Conservation (phyloP, 495 filamentous ascomycete species). For the Geopyxis carbonaria region DNA sequence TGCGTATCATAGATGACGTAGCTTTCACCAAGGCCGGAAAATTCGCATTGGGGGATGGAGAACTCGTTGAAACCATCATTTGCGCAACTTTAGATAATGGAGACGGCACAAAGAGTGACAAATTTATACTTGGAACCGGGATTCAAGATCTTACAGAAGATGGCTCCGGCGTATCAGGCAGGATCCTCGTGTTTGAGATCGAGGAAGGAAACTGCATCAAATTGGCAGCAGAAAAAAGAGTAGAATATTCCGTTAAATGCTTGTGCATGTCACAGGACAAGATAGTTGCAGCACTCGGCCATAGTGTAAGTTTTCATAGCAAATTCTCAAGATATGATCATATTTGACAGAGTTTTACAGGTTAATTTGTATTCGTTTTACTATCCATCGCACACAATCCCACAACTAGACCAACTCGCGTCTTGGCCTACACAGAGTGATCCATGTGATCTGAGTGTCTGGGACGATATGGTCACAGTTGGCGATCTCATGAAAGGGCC, state of each 20-base stretch:
- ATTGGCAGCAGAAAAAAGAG: slow-evolving; percentile 40
- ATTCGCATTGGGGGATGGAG: slow-evolving; percentile 40
- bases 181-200: slow-evolving; percentile 72
- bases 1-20: slow-evolving; percentile 39
- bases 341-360: slow-evolving; percentile 14
- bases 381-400: slow-evolving; percentile 26
- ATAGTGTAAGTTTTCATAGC: slow-evolving; percentile 43
- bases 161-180: slow-evolving; percentile 35
- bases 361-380: slow-evolving; percentile 30
- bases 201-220: slow-evolving; percentile 55
- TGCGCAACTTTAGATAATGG: slow-evolving; percentile 52
- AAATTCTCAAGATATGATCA: neutral
- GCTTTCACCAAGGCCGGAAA: slow-evolving; percentile 38
- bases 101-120: slow-evolving; percentile 47
- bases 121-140: slow-evolving; percentile 78
- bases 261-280: slow-evolving; percentile 56
- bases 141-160: slow-evolving; percentile 33
- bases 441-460: slow-evolving; percentile 65
- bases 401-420: slow-evolving; percentile 45
- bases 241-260: slow-evolving; percentile 63
- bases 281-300: slow-evolving; percentile 70
- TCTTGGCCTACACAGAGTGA: slow-evolving; percentile 68
- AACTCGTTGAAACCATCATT: slow-evolving; percentile 73
- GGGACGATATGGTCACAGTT: slow-evolving; percentile 56
- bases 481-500: slow-evolving; percentile 91